Conservation (phyloP, 2,329 filamentous ascomycete genomes). For the Paramyrothecium roridum region DNA sequence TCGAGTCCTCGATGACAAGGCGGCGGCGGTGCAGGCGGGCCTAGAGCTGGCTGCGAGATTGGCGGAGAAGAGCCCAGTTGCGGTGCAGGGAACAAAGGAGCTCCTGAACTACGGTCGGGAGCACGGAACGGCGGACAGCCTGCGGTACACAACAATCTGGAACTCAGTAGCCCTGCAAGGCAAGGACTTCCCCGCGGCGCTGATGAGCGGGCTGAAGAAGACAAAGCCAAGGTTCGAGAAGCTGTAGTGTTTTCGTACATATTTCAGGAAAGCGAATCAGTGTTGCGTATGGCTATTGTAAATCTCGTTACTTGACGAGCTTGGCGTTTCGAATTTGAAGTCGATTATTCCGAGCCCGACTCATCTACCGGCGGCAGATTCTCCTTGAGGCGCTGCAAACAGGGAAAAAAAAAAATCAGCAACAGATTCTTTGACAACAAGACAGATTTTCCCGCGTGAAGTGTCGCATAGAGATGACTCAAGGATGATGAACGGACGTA, state of each 20-base stretch:
- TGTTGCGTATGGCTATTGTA: not conserved
- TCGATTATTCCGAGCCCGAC: slow-evolving; percentile 44
- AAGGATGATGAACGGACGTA: slow-evolving; percentile 32
- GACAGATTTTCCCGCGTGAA: no score
- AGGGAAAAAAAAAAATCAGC: no score
- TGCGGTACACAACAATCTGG: slow-evolving; percentile 85
- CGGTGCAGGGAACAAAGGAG: slow-evolving; percentile 84
- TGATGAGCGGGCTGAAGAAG: slow-evolving; percentile 75
- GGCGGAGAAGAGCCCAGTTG: slow-evolving; percentile 81
- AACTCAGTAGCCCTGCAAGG: slow-evolving; percentile 83
- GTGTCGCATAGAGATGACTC: not conserved
- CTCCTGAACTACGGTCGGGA: slow-evolving; percentile 79
- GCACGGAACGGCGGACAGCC: slow-evolving; percentile 70
- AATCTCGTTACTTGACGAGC: not conserved
- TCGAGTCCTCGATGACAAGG: slow-evolving; percentile 61
- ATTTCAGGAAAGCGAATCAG: no score
- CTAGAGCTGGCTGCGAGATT: slow-evolving; percentile 63
- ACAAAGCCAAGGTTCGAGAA: slow-evolving; percentile 82
- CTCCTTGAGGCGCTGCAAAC: slow-evolving; percentile 46
- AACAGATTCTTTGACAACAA: no score
- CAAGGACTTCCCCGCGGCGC: slow-evolving; percentile 68
- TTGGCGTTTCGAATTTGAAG: no score
- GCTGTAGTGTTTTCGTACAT: slow-evolving; percentile 45
- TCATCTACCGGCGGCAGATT: slow-evolving; percentile 49
- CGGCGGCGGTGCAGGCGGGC: slow-evolving; percentile 58